Conservation (phyloP, 345 rosid species). For the Pugionium cornutum region DNA sequence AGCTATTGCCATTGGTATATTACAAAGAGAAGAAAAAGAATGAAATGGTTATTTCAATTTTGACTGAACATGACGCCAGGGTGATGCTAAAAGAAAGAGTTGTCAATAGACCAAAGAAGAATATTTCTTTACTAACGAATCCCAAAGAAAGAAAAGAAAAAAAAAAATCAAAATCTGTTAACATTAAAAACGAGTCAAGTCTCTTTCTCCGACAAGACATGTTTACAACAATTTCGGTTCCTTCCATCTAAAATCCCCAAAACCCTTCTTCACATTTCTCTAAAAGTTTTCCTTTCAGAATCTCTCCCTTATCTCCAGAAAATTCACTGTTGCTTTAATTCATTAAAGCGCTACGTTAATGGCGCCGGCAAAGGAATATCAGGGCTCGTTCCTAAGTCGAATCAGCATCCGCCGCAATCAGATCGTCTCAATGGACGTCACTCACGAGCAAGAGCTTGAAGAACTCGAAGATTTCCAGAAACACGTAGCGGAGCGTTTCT, state of each 20-base stretch:
- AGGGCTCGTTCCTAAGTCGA: constrained; percentile 78
- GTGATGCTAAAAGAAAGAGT: not conserved
- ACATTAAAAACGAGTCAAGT: constrained; percentile 29
- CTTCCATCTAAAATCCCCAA: constrained; percentile 21
- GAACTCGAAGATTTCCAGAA: constrained; percentile 80
- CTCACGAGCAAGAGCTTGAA: constrained; percentile 76
- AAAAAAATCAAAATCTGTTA: not conserved
- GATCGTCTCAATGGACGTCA: constrained; percentile 74
- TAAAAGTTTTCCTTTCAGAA: not conserved
- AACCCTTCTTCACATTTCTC: not conserved
- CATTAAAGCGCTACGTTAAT: constrained; percentile 2
- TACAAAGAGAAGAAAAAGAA: no score
- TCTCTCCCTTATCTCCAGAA: constrained; percentile 30
- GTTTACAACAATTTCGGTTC: constrained; percentile 33
- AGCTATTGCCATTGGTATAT: not conserved
- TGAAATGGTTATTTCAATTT: no score
- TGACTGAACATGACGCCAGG: not conserved
- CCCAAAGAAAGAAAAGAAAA: not conserved
- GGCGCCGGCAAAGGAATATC: constrained; percentile 71
- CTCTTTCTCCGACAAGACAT: constrained; percentile 36
- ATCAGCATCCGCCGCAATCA: constrained; percentile 88
- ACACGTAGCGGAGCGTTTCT: constrained; percentile 68
- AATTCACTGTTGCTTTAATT: constrained; percentile 4
- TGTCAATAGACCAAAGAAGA: constrained; percentile 20
- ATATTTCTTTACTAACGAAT: constrained; percentile 23